These are phyloP conservation scores for Tilletiaria anomala DNA, from an alignment of 1,284 basidiomycete genomes.

Conservation along the genomic window DNA sequence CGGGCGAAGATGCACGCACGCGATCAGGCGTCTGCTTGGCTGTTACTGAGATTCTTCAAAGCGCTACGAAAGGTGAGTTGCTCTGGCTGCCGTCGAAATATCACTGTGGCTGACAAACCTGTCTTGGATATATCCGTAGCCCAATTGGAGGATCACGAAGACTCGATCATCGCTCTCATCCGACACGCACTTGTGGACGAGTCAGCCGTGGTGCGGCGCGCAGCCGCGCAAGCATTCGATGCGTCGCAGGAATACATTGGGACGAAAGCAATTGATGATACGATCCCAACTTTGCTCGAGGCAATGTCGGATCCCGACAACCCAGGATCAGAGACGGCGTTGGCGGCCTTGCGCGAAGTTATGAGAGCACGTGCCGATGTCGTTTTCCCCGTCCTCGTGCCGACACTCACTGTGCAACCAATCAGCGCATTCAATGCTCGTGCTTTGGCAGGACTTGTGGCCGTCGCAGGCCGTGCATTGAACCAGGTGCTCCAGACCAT, in stretches of 20 bases:
- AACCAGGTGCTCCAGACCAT: constrained; percentile 42
- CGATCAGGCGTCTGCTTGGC: constrained; percentile 79
- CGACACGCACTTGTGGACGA: constrained; percentile 76
- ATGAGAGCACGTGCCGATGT: constrained; percentile 44
- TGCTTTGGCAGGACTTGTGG: constrained; percentile 75
- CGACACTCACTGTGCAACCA: constrained; percentile 73
- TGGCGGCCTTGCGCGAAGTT: constrained; percentile 76
- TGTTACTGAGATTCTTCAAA: constrained; percentile 77
- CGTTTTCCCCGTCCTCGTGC: constrained; percentile 96
- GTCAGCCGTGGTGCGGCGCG: constrained; percentile 69
- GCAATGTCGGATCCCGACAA: constrained; percentile 51
- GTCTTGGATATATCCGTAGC: too few species aligned
- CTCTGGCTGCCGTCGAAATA: too few species aligned
- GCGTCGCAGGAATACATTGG: constrained; percentile 79
- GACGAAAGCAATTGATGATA: constrained; percentile 82
- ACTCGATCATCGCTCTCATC: constrained; percentile 67
- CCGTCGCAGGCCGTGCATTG: constrained; percentile 78
- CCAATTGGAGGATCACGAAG: constrained; percentile 79
- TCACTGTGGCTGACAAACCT: too few species aligned
- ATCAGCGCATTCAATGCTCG: constrained; percentile 94
- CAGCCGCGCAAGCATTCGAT: constrained; percentile 88
- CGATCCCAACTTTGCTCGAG: constrained; percentile 83
- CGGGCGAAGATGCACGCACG: constrained; percentile 57
- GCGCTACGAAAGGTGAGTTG: constrained; percentile 52
- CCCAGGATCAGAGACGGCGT: constrained; percentile 67